phyloP scores from a whole-genome alignment of 306 rosid species.

The Trifolium dubium region DNA sequence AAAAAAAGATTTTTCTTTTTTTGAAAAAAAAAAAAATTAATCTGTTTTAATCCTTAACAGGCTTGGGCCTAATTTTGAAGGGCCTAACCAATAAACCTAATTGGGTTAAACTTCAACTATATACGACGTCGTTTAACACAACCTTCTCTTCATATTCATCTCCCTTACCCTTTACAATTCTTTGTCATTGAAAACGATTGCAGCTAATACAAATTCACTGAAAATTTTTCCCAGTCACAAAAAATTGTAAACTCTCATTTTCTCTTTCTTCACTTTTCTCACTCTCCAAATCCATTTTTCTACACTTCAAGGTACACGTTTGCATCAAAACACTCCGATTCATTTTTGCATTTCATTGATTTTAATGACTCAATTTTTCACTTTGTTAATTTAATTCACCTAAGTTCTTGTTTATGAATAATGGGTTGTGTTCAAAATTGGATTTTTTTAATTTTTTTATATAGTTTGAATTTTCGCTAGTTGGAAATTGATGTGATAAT shows the following conservation, averaged over 20 bases:
- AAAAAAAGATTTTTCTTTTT: too few relatives aligned
- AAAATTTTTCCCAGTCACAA: constrained; percentile 42
- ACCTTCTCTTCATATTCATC: not conserved
- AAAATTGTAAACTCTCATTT: constrained; percentile 33
- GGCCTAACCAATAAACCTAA: constrained; percentile 34
- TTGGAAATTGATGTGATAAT: constrained; percentile 32
- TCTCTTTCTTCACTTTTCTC: constrained; percentile 20
- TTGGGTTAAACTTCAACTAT: not conserved
- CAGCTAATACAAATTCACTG: constrained; percentile 42
- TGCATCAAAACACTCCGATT: constrained; percentile 27
- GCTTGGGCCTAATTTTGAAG: not conserved
- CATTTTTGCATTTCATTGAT: constrained; percentile 34
- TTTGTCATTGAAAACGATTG: constrained; percentile 42
- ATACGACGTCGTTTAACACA: constrained; percentile 39
- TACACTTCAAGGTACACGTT: constrained; percentile 34
- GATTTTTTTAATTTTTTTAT: not conserved
- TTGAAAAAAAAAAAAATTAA: too few relatives aligned
- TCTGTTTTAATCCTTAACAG: too few relatives aligned
- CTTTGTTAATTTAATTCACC: not conserved
- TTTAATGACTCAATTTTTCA: constrained; percentile 15
- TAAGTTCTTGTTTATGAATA: constrained; percentile 32
- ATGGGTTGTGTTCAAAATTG: constrained; percentile 27
- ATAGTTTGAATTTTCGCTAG: constrained; percentile 5
- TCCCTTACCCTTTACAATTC: not conserved
- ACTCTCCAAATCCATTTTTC: constrained; percentile 41